Base-by-base conservation (phyloP, 768 basidiomycete species). In the Mrakia frigida region DNA sequence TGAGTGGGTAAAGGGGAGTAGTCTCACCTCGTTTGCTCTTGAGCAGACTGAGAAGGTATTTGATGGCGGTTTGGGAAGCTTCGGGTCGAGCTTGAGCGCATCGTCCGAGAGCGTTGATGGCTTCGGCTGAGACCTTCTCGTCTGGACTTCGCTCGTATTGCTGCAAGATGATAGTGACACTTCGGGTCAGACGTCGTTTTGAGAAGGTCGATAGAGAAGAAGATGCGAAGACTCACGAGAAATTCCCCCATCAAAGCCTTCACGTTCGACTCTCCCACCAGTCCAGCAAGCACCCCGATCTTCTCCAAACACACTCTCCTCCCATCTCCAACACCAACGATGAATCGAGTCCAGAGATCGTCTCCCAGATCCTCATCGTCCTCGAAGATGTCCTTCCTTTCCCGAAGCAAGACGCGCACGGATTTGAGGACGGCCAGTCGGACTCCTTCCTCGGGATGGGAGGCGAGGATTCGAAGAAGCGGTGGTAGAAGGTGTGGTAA, bases 101-200 rank as follows among this genome's bases (percentile, higher is more conserved):
- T 78, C 85, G 87, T 16, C 95, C 96, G 72, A 98, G 87, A 1
- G 90, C 94, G 25, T 86, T 85, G 63, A 97, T 89, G 0, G 94
- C 88, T 41, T 89, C 89, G 21, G 87, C 86, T 0, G 92, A 90
- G 0, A 94, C 87, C 3, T 80, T 79, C 80, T 93, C 91, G 73
- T 94, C 88, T 0, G 87, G 84, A 80, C 92, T 92, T n/a, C 92
- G 90, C 0, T 90, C 87, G 80, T 91, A 95, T 77, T 92, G 90
- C 94, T 97, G 78, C 53, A 10, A 74, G 53, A 21, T 63, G 16
- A n/a, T 52, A 13, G 46, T 3, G n/a, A 33, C 18, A 67, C 31
- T 10, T 6, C 39, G 3, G 18, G 6, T 75, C 35, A 75, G 65
- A 11, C 46, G 28, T 23, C 7, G 14, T 23, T 60, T 21, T 6